Conservation (phyloP, 352 stramenopile species). For the Phytopythium boreale region DNA sequence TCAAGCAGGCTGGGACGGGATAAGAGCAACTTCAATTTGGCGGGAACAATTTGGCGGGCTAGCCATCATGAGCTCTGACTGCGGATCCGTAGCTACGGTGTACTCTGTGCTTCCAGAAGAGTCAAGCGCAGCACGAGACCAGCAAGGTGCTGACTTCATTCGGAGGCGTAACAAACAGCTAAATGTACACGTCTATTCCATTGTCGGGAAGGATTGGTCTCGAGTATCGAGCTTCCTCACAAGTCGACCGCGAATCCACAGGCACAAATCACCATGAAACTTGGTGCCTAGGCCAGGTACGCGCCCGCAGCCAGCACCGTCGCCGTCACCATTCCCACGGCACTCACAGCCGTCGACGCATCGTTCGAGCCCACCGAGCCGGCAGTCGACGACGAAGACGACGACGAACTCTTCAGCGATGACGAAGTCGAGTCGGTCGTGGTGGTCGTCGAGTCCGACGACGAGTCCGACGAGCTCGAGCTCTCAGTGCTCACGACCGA, state of each 20-base stretch:
- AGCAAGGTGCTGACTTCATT: too few species aligned
- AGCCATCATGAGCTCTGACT: too few species aligned
- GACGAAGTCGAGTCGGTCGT: conserved; percentile 8
- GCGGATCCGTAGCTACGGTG: too few species aligned
- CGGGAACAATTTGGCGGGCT: too few species aligned
- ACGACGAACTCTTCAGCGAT: conserved; percentile 5
- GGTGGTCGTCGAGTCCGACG: not conserved
- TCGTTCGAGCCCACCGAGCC: conserved; percentile 17
- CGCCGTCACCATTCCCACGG: conserved; percentile 17
- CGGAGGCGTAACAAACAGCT: not conserved
- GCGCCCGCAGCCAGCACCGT: conserved; percentile 17
- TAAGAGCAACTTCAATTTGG: too few species aligned
- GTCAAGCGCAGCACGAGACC: too few species aligned
- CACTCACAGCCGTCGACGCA: conserved; percentile 15
- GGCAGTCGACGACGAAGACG: conserved; percentile 11
- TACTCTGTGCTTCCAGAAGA: too few species aligned
- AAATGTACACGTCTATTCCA: not conserved
- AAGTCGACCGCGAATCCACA: not conserved
- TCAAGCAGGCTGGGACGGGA: too few species aligned
- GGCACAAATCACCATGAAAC: too few species aligned
- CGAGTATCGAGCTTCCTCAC: too few species aligned
- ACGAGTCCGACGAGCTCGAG: conserved; percentile 3
- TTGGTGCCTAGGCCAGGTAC: conserved; percentile 19
- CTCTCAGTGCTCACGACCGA: conserved; percentile 7
- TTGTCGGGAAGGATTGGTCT: not conserved